These are phyloP conservation scores for Paracamarosporium sp. DNA, from an alignment of 2,329 filamentous ascomycete genomes.

Conservation along the genomic window DNA sequence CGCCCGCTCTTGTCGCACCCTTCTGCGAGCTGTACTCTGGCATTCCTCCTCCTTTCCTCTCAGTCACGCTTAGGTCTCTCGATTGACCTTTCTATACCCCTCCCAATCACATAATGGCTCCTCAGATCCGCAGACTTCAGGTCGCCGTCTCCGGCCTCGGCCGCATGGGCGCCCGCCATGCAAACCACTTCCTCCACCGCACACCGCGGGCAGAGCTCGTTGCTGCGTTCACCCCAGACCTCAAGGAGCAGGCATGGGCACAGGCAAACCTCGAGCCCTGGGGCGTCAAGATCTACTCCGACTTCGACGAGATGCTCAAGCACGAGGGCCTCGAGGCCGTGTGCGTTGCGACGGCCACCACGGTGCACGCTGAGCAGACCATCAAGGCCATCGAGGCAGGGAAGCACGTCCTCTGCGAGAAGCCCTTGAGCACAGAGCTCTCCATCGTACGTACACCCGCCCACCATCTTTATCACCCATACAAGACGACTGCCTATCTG, in stretches of 20 bases:
- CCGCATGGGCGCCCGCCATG: slow-evolving; percentile 58
- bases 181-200: slow-evolving; percentile 55
- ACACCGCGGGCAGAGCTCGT: slow-evolving; percentile 56
- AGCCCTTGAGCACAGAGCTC: slow-evolving; percentile 65
- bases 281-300: slow-evolving; percentile 60
- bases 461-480: background rate
- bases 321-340: slow-evolving; percentile 63
- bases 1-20: background rate
- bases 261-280: slow-evolving; percentile 57
- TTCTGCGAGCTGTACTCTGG: background rate
- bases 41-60: slow-evolving; percentile 6
- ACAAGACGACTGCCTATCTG: too few relatives aligned
- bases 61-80: background rate
- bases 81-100: background rate
- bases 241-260: slow-evolving; percentile 56
- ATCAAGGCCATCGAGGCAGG: slow-evolving; percentile 62
- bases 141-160: slow-evolving; percentile 56
- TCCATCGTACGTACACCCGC: slow-evolving; percentile 58
- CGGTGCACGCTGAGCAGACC: slow-evolving; percentile 63
- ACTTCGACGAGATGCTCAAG: slow-evolving; percentile 65
- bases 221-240: slow-evolving; percentile 55
- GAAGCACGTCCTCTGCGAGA: slow-evolving; percentile 66
- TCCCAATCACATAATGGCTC: slow-evolving; percentile 30
- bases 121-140: slow-evolving; percentile 48
- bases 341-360: slow-evolving; percentile 62